Base-by-base conservation (phyloP, 78 protist species). In the Speleostelium caveatum region DNA sequence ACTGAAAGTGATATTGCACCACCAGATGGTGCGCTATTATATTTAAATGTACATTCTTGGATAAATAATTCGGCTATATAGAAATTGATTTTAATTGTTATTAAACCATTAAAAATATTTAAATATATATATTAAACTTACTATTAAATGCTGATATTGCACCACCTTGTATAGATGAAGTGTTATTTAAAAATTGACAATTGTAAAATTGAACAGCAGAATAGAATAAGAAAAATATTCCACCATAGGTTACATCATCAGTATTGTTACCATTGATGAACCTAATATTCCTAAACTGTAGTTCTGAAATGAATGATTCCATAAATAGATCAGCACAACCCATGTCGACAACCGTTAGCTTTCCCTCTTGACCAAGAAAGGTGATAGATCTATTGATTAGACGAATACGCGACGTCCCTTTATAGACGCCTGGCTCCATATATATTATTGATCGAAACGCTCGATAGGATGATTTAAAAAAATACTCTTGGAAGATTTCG, bases 1-100 rank as follows among this genome's bases (percentile, higher is more conserved):
- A 77, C 32, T 51, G 30, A 28, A 8, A 61, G 30, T 14, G 56
- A 24, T 5, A 77, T 26, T 42, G 74, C 87, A 24, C 87, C 87
- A 32, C 87, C 87, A 30, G 26, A 63, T 39, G 14, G 28, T 36
- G 56, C 33, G 36, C 45, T 56, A 60, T 75, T 75, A 16, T 56
- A 26, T n/a, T 39, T 35, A 60, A 75, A 75, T 59, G 24, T 21
- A 35, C 58, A 58, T 24, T 75, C 17, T 26, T 35, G 19, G 0
- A 60, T 63, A 60, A 26, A 17, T 22, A 60, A 36, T 30, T 56
- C 33, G 22, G 65, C 86, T 61, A 10, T 32, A 45, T 51, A 71
- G 7, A 22, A 58, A 12, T 14, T 12, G 62, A 58, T 58, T 12
- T 19, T 58, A 6, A 22, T 58, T 4, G 19, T 21, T 12, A 22